Percentiles rank a stretch among this genome's conserved stretches.
Conservation (phyloP, 2,329 filamentous ascomycete species). For the Alternaria rosae region DNA sequence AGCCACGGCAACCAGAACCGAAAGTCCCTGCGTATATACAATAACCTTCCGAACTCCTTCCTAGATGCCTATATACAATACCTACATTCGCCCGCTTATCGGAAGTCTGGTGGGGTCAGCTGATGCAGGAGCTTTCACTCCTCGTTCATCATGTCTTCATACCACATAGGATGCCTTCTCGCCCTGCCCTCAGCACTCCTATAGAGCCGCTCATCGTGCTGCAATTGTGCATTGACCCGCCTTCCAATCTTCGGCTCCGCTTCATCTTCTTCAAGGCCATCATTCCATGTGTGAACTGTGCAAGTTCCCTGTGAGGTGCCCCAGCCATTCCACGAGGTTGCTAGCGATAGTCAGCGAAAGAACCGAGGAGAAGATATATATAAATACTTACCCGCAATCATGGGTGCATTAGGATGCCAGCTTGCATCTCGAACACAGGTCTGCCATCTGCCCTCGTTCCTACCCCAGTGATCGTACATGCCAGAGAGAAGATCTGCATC, state of each 20-base stretch:
- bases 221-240: conserved; percentile 47
- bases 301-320: conserved; percentile 77
- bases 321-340: conserved; percentile 83
- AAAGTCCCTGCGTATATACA: not conserved
- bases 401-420: conserved; percentile 86
- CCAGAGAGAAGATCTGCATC: conserved; percentile 62
- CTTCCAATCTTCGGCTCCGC: conserved; percentile 45
- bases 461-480: conserved; percentile 63
- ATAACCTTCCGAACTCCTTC: not conserved
- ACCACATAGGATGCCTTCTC: conserved; percentile 33
- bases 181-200: conserved; percentile 25
- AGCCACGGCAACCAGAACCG: not conserved
- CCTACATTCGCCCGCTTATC: conserved; percentile 2
- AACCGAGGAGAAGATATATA: not conserved
- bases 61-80: conserved; percentile 6
- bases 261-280: conserved; percentile 70
- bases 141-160: conserved; percentile 40
- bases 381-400: conserved; percentile 69
- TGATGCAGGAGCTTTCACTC: conserved; percentile 22
- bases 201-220: conserved; percentile 49
- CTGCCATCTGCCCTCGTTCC: conserved; percentile 68
- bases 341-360: conserved; percentile 54
- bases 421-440: conserved; percentile 87
- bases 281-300: conserved; percentile 79
- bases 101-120: conserved; percentile 7